Conservation (phyloP, 2,329 filamentous ascomycete genomes). For the Epicoccum nigrum region DNA sequence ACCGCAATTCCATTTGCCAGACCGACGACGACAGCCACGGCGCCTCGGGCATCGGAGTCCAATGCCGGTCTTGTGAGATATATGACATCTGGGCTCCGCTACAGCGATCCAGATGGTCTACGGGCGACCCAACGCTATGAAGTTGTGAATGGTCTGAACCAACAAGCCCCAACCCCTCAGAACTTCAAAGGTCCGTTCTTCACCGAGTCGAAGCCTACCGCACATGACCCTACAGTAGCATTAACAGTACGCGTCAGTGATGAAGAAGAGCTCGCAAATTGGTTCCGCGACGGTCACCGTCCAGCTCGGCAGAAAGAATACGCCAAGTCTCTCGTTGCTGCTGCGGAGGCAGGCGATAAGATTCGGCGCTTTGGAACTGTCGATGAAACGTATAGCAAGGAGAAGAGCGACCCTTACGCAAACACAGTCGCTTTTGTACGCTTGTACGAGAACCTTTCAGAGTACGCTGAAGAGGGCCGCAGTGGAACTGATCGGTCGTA, state of each 20-base stretch:
- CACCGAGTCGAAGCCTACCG: conserved; percentile 37
- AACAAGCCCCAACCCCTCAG: conserved; percentile 40
- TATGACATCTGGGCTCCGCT: conserved; percentile 22
- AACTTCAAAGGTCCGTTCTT: conserved; percentile 49
- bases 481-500: conserved; percentile 41
- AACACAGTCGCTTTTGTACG: conserved; percentile 50
- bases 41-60: conserved; percentile 12
- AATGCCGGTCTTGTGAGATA: conserved; percentile 18
- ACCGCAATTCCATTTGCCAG: conserved; percentile 24
- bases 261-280: conserved; percentile 49
- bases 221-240: conserved; percentile 32
- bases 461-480: conserved; percentile 46
- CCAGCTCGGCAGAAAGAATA: conserved; percentile 35
- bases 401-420: conserved; percentile 13
- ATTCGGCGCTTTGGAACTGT: conserved; percentile 20
- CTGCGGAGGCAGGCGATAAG: conserved; percentile 21
- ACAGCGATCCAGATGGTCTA: conserved; percentile 37
- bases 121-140: conserved; percentile 22
- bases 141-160: conserved; percentile 32
- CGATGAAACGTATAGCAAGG: conserved; percentile 10
- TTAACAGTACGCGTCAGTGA: conserved; percentile 32
- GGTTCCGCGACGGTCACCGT: conserved; percentile 47
- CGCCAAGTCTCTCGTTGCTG: conserved; percentile 28
- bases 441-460: conserved; percentile 51
- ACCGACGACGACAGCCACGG: neutral